Conservation (phyloP, 345 rosid genomes). For the Linum tenue region DNA sequence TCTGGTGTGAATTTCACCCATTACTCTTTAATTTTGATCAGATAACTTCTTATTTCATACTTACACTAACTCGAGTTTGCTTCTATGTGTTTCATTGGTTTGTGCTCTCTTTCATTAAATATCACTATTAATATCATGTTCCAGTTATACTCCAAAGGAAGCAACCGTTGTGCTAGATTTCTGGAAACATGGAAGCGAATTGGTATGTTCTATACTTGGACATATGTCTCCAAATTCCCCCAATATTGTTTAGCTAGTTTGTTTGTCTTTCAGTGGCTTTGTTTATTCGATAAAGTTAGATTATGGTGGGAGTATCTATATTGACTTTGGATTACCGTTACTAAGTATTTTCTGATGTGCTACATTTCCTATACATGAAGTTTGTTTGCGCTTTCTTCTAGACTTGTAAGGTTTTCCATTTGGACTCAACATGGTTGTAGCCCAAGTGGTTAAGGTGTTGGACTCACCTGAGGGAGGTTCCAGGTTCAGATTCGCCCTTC, state of each 20-base stretch:
- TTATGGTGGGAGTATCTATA: no score
- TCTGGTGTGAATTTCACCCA: conserved; percentile 39
- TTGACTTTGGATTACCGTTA: no score
- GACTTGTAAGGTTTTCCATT: neutral
- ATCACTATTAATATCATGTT: neutral
- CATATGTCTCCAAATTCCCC: neutral
- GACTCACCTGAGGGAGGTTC: no score
- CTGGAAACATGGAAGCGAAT: conserved; percentile 50
- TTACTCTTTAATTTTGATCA: neutral
- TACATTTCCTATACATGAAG: neutral
- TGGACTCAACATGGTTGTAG: neutral
- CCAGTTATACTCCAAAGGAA: conserved; percentile 69
- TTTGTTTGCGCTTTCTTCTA: neutral
- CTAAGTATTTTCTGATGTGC: no score
- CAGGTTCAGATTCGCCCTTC: no score
- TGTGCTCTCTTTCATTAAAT: neutral
- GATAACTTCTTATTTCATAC: neutral
- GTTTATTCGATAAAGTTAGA: neutral
- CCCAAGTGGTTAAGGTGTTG: no score
- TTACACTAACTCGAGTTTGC: neutral
- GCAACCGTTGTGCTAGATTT: conserved; percentile 52
- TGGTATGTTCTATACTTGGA: conserved; percentile 27
- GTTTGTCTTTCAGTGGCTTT: neutral
- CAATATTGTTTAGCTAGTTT: neutral
- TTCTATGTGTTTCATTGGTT: no score